phyloP scores from a whole-genome alignment of 2,329 filamentous ascomycete species.

The Albophoma yamanashiensis region DNA sequence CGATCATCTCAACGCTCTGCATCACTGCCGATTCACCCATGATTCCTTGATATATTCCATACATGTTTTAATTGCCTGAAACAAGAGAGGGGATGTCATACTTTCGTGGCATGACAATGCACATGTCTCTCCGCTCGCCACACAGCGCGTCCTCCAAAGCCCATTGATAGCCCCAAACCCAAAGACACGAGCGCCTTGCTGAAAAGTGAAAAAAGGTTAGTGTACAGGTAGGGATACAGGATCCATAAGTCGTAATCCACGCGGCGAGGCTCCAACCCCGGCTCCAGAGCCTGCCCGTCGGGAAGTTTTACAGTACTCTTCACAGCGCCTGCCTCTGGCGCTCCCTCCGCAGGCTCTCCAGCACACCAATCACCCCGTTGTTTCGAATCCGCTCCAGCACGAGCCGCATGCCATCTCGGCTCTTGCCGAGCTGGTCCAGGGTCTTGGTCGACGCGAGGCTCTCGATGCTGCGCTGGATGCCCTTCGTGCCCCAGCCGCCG shows the following conservation, averaged over 20 bases:
- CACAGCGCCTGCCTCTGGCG: constrained; percentile 19
- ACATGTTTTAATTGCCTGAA: constrained; percentile 7
- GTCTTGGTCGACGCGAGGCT: constrained; percentile 68
- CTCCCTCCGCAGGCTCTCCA: constrained; percentile 42
- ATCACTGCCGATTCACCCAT: not conserved
- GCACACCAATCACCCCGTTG: constrained; percentile 45
- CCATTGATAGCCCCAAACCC: constrained; percentile 5
- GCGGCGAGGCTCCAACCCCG: not conserved
- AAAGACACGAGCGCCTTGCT: constrained; percentile 25
- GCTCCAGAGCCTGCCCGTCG: not conserved
- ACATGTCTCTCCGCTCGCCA: constrained; percentile 8
- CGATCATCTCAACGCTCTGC: not conserved
- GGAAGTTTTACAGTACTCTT: constrained; percentile 1
- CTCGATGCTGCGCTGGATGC: constrained; percentile 73
- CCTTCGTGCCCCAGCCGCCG: constrained; percentile 52
- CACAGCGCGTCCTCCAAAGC: constrained; percentile 4
- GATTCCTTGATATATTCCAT: not conserved
- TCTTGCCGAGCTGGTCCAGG: constrained; percentile 67
- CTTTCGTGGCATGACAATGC: constrained; percentile 16
- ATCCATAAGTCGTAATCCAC: constrained; percentile 6
- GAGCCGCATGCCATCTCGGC: constrained; percentile 72
- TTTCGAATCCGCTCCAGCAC: constrained; percentile 61
- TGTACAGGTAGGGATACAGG: constrained; percentile 19
- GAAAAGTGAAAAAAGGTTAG: constrained; percentile 15
- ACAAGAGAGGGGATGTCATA: constrained; percentile 30